A percentile compares a stretch with the other conserved stretches of the same genome.
phyloP scores from a whole-genome alignment of 73 alveolate genomes.

The Tetrahymena elliotti region DNA sequence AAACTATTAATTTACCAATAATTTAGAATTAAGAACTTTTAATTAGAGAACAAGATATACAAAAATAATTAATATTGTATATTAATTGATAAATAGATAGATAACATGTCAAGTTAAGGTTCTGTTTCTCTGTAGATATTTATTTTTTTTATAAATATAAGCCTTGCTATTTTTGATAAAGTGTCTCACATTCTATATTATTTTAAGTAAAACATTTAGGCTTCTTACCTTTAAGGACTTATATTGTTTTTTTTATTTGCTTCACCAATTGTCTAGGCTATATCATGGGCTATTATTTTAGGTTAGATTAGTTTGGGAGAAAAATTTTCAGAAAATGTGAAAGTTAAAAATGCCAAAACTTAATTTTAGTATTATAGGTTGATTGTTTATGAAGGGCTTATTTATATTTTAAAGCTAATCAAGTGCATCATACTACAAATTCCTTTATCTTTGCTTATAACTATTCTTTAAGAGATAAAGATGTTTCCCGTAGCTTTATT shows the following conservation, averaged over 20 bases:
- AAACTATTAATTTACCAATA: neutral
- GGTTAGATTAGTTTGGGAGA: neutral
- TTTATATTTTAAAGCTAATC: neutral
- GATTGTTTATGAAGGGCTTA: neutral
- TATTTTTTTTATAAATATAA: neutral
- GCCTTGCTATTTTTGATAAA: neutral
- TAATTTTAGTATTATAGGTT: neutral
- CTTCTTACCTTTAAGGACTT: neutral
- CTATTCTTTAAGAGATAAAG: neutral
- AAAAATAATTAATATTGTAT: no score
- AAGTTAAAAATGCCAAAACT: neutral
- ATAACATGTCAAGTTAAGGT: neutral
- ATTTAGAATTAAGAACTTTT: no score
- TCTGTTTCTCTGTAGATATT: neutral
- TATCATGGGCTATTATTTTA: neutral
- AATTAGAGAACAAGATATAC: neutral
- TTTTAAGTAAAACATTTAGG: neutral
- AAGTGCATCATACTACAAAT: neutral
- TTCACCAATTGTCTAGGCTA: neutral
- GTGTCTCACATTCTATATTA: neutral
- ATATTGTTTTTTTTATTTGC: neutral
- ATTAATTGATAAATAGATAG: neutral
- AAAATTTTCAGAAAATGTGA: neutral
- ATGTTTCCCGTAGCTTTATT: neutral
- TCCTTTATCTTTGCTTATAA: neutral